Evolutionary conservation across 2,329 filamentous ascomycete genomes (phyloP).

Genomic region (Fusarium sp.): DNA sequence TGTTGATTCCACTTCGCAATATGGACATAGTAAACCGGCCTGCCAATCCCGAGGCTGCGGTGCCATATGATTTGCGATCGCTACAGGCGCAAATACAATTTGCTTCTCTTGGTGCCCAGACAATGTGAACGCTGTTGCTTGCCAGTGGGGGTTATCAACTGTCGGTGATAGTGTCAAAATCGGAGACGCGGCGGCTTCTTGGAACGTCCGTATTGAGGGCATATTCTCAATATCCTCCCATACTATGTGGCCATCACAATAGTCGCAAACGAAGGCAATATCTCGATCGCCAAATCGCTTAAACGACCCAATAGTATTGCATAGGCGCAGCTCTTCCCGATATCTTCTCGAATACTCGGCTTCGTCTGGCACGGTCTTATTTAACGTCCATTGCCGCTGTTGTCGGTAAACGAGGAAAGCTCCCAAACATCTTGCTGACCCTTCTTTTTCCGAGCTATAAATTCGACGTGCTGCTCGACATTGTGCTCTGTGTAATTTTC

Average conservation of each 20-base stretch:
- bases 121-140: constrained; percentile 59
- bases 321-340: constrained; percentile 63
- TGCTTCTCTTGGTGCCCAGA: constrained; percentile 60
- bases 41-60: constrained; percentile 64
- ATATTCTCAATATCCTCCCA: constrained; percentile 68
- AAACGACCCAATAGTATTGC: constrained; percentile 66
- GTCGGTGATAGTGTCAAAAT: constrained; percentile 43
- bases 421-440: constrained; percentile 64
- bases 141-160: constrained; percentile 60
- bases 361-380: constrained; percentile 41
- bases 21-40: constrained; percentile 64
- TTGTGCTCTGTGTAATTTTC: constrained; percentile 67
- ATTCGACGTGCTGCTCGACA: constrained; percentile 68
- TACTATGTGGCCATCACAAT: constrained; percentile 69
- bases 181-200: constrained; percentile 42
- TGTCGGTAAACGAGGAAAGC: constrained; percentile 66
- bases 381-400: constrained; percentile 54
- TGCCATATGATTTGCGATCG: constrained; percentile 67
- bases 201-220: constrained; percentile 58
- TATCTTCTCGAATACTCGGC: constrained; percentile 53
- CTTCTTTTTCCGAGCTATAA: constrained; percentile 63
- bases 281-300: constrained; percentile 66
- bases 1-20: constrained; percentile 66
- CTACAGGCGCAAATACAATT: constrained; percentile 67
- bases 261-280: constrained; percentile 70